Evolutionary conservation across 306 rosid species (phyloP).

Genomic region (Sesbania bispinosa): DNA sequence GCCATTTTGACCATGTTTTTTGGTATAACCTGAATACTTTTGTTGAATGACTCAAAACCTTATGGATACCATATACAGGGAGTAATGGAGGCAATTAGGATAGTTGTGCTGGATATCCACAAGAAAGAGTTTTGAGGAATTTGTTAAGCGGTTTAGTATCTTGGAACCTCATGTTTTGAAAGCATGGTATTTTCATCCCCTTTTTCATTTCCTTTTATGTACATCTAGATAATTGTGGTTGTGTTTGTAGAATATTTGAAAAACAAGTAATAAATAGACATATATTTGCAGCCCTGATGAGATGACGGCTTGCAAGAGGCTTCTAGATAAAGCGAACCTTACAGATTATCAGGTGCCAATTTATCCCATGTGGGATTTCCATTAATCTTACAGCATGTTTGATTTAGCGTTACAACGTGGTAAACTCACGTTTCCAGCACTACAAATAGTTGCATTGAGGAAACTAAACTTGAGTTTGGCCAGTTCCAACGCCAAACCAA

Average conservation of each 20-base stretch:
- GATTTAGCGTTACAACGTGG: too few species aligned
- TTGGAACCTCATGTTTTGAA: slow-evolving; percentile 58
- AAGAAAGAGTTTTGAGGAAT: slow-evolving; percentile 77
- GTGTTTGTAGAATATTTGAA: background rate
- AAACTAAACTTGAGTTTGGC: too few species aligned
- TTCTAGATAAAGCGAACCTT: slow-evolving; percentile 61
- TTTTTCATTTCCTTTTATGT: background rate
- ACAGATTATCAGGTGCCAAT: slow-evolving; percentile 77
- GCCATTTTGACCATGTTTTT: slow-evolving; percentile 11
- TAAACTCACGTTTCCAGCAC: too few species aligned
- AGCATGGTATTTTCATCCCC: slow-evolving; percentile 53
- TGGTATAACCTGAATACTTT: background rate
- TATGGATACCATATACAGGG: slow-evolving; percentile 51
- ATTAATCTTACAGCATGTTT: too few species aligned
- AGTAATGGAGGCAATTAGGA: slow-evolving; percentile 99
- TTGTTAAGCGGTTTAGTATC: slow-evolving; percentile 65
- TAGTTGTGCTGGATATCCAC: slow-evolving; percentile 96
- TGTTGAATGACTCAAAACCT: slow-evolving; percentile 19
- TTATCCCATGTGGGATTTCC: background rate
- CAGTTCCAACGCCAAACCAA: too few species aligned
- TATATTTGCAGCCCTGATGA: slow-evolving; percentile 61
- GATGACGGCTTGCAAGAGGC: slow-evolving; percentile 62
- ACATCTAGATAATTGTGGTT: slow-evolving; percentile 3
- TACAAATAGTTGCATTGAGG: too few species aligned
- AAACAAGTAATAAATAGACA: background rate